Evolutionary conservation across 345 rosid genomes (phyloP).

Genomic region (Pelargonium nanum): DNA sequence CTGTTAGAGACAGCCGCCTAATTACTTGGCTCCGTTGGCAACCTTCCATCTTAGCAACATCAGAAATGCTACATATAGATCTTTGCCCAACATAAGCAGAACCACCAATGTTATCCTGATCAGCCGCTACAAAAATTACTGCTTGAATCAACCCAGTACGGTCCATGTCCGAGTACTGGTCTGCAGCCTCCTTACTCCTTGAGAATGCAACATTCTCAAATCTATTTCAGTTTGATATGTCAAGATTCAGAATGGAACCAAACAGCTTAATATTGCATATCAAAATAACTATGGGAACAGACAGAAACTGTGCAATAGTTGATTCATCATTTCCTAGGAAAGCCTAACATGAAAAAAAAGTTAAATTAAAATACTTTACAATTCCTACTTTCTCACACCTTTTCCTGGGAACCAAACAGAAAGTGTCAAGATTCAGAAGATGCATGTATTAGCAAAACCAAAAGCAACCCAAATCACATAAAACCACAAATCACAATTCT

Average conservation of each 20-base stretch:
- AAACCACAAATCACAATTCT: background rate
- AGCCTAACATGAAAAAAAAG: too few relatives aligned
- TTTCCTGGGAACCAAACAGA: too few relatives aligned
- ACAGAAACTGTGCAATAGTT: background rate
- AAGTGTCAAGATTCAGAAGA: background rate
- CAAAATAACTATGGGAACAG: background rate
- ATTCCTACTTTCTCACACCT: too few relatives aligned
- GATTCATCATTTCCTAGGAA: background rate
- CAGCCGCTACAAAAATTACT: conserved; percentile 85
- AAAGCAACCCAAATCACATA: background rate
- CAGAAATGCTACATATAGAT: conserved; percentile 91
- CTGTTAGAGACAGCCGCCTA: conserved; percentile 63
- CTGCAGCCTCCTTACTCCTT: conserved; percentile 49
- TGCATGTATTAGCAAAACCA: background rate
- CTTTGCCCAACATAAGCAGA: conserved; percentile 98
- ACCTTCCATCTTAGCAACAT: conserved; percentile 89
- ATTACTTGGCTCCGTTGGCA: conserved; percentile 91
- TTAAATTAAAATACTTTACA: too few relatives aligned
- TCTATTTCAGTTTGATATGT: conserved; percentile 25
- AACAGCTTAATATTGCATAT: too few relatives aligned
- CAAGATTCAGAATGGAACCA: too few relatives aligned
- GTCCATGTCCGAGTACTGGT: conserved; percentile 28
- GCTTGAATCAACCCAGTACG: conserved; percentile 61
- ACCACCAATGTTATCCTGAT: conserved; percentile 89
- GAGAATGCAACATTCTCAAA: conserved; percentile 67